Evolutionary conservation across 2,329 filamentous ascomycete genomes (phyloP).

Genomic region (Aspergillus viridinutans): DNA sequence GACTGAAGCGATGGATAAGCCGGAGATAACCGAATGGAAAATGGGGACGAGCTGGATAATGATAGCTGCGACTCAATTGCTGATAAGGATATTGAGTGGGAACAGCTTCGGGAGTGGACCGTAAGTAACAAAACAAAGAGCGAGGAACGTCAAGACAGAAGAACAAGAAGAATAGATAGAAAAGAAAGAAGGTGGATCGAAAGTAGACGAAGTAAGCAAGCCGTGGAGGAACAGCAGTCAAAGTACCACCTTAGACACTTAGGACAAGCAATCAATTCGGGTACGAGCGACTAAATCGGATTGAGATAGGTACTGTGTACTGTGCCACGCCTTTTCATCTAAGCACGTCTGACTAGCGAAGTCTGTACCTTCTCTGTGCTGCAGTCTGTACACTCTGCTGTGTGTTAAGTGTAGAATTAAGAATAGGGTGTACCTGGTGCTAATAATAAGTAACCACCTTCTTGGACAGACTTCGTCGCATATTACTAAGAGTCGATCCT

Average conservation of each 20-base stretch:
- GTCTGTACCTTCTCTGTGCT: background rate
- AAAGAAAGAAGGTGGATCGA: constrained; percentile 3
- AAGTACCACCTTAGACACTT: background rate
- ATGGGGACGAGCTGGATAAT: background rate
- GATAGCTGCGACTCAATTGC: constrained; percentile 18
- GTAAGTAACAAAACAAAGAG: background rate
- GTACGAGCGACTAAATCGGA: background rate
- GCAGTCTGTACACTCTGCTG: background rate
- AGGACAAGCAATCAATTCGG: background rate
- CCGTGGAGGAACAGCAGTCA: constrained; percentile 1
- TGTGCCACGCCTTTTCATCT: background rate
- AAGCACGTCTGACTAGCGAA: background rate
- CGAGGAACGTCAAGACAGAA: background rate
- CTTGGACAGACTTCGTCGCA: background rate
- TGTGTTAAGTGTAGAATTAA: background rate
- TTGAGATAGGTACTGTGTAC: background rate
- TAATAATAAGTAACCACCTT: background rate
- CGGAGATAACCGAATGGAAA: constrained; percentile 26
- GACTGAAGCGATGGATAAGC: constrained; percentile 20
- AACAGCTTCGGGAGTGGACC: background rate
- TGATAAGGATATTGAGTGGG: constrained; percentile 15
- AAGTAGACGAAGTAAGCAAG: background rate
- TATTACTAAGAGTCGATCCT: background rate
- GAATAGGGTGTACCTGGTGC: background rate
- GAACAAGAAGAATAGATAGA: constrained; percentile 2